These are phyloP conservation scores for Fusarium abutilonis DNA, from an alignment of 2,329 filamentous ascomycete species.

Conservation along the genomic window DNA sequence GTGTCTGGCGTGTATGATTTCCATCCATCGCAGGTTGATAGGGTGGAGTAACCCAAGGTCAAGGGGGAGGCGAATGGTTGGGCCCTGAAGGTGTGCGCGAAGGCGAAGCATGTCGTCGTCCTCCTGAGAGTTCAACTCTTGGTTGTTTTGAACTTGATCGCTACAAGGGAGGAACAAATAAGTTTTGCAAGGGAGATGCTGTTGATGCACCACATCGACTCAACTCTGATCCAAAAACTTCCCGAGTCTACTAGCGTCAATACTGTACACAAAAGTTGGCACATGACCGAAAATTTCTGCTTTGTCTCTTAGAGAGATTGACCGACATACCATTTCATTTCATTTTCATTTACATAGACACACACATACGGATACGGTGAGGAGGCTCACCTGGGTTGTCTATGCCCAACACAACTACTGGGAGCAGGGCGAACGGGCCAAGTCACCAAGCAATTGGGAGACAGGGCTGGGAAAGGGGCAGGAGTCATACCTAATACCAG, in stretches of 20 bases:
- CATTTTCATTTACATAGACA: constrained; percentile 11
- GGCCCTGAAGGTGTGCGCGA: constrained; percentile 25
- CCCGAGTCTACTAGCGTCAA: constrained; percentile 20
- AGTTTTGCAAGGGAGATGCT: constrained; percentile 24
- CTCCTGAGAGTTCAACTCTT: constrained; percentile 12
- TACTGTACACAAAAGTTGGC: constrained; percentile 15
- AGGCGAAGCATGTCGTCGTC: constrained; percentile 24
- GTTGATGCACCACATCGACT: constrained; percentile 33
- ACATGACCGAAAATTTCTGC: constrained; percentile 31
- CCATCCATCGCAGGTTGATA: constrained; percentile 26
- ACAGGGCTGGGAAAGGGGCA: constrained; percentile 35
- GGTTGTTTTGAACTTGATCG: constrained; percentile 23
- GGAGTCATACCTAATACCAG: constrained; percentile 34
- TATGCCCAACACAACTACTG: constrained; percentile 9
- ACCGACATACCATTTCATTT: constrained; percentile 35
- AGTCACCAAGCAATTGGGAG: constrained; percentile 31
- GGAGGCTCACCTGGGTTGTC: constrained; percentile 4
- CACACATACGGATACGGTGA: constrained; percentile 28
- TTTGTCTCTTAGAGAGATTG: constrained; percentile 33
- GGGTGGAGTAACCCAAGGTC: constrained; percentile 33
- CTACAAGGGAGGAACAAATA: constrained; percentile 31
- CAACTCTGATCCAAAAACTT: constrained; percentile 20
- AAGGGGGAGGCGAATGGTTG: constrained; percentile 37
- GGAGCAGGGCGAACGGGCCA: constrained; percentile 40
- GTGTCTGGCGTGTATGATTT: constrained; percentile 25